phyloP scores from a whole-genome alignment of 306 rosid genomes.

The Fagus sylvatica region DNA sequence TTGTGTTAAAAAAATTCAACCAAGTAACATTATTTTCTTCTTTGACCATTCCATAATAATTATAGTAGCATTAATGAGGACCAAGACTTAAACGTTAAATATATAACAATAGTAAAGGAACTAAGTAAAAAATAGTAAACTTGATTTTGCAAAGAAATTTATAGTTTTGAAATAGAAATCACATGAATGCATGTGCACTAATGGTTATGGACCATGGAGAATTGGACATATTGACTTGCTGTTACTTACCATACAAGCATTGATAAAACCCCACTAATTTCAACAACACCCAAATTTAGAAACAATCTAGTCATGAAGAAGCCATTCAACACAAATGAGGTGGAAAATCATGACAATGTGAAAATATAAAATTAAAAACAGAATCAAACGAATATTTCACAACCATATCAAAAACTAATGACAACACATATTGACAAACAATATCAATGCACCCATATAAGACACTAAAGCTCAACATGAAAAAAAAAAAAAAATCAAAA shows the following conservation, averaged over 20 bases:
- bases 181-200: not conserved
- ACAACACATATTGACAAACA: slow-evolving; percentile 31
- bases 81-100: not conserved
- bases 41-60: not conserved
- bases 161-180: not conserved
- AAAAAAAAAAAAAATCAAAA: not conserved
- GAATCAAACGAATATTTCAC: not conserved
- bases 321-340: not conserved
- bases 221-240: not conserved
- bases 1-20: not conserved
- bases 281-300: not conserved
- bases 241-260: not conserved
- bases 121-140: not conserved
- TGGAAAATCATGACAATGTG: not conserved
- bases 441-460: not conserved
- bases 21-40: not conserved
- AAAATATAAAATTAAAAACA: not conserved
- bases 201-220: not conserved
- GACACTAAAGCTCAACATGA: slow-evolving; percentile 18
- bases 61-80: not conserved
- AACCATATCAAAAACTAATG: not conserved
- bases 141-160: not conserved
- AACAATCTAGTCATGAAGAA: not conserved
- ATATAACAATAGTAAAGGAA: not conserved
- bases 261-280: not conserved